Evolutionary conservation across 2,329 filamentous ascomycete species (phyloP).

Genomic region (Cercospora janseana): DNA sequence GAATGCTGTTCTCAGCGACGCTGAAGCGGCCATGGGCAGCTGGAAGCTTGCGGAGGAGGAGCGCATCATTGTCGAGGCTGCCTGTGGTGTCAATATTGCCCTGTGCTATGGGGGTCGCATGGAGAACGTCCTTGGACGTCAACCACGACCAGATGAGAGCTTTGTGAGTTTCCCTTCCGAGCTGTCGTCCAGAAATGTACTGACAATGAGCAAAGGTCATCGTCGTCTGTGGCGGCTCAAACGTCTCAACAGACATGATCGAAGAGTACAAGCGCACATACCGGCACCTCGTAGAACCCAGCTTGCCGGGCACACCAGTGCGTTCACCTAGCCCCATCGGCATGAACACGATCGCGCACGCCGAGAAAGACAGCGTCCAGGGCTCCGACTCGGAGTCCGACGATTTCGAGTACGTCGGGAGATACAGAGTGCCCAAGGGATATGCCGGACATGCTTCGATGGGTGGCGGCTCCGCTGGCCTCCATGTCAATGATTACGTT

Average conservation of each 20-base stretch:
- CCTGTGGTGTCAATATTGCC: conserved; percentile 81
- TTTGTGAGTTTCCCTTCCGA: conserved; percentile 48
- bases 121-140: conserved; percentile 57
- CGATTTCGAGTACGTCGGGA: not conserved
- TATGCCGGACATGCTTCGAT: conserved; percentile 13
- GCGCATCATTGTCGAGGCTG: conserved; percentile 74
- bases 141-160: conserved; percentile 63
- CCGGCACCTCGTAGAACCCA: conserved; percentile 14
- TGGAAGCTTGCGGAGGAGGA: conserved; percentile 80
- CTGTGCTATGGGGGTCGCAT: conserved; percentile 64
- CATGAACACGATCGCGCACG: conserved; percentile 7
- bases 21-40: conserved; percentile 75
- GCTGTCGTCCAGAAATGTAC: not conserved
- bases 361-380: conserved; percentile 9
- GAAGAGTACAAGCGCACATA: conserved; percentile 49
- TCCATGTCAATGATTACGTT: not conserved
- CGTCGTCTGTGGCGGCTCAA: conserved; percentile 72
- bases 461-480: conserved; percentile 8
- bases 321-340: conserved; percentile 5
- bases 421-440: conserved; percentile 5
- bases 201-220: conserved; percentile 51
- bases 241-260: conserved; percentile 53
- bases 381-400: not conserved
- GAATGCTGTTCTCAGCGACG: conserved; percentile 67
- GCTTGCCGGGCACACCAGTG: conserved; percentile 2